Evolutionary conservation across 495 filamentous ascomycete genomes (phyloP).

Genomic region (Xylaria grammica): DNA sequence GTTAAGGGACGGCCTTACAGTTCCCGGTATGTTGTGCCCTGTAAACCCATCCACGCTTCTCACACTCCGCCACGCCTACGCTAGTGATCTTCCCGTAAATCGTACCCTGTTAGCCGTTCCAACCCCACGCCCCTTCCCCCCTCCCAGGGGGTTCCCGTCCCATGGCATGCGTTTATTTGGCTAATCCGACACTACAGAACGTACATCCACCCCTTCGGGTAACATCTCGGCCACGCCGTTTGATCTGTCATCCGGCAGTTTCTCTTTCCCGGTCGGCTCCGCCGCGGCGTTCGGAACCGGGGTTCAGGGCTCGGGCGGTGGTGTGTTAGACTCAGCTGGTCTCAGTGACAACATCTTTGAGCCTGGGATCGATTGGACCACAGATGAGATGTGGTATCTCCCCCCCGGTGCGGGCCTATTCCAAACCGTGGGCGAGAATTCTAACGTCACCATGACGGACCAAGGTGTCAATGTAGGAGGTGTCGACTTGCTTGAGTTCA

Average conservation of each 20-base stretch:
- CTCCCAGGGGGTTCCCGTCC: no score
- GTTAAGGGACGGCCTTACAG: slow-evolving; percentile 34
- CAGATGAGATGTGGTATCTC: slow-evolving; percentile 61
- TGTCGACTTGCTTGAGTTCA: slow-evolving; percentile 61
- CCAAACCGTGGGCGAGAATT: slow-evolving; percentile 56
- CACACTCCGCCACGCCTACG: neutral
- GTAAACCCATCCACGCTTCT: neutral
- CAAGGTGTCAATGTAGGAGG: slow-evolving; percentile 64
- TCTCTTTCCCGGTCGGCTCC: slow-evolving; percentile 53
- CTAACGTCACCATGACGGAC: slow-evolving; percentile 60
- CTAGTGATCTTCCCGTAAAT: neutral
- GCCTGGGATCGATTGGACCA: slow-evolving; percentile 47
- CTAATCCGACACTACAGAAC: slow-evolving; percentile 38
- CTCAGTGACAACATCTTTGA: slow-evolving; percentile 41
- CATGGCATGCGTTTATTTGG: no score
- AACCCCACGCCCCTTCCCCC: no score
- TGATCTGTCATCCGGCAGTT: slow-evolving; percentile 52
- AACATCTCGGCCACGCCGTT: slow-evolving; percentile 62
- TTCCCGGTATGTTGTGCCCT: slow-evolving; percentile 34
- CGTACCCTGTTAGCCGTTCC: no score
- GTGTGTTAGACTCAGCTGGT: slow-evolving; percentile 34
- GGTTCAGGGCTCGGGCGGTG: slow-evolving; percentile 47
- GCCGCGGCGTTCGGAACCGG: slow-evolving; percentile 52
- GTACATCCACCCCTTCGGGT: slow-evolving; percentile 49
- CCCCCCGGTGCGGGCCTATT: slow-evolving; percentile 60